Conservation (phyloP, 2,329 filamentous ascomycete species). For the Penicillium sp. region DNA sequence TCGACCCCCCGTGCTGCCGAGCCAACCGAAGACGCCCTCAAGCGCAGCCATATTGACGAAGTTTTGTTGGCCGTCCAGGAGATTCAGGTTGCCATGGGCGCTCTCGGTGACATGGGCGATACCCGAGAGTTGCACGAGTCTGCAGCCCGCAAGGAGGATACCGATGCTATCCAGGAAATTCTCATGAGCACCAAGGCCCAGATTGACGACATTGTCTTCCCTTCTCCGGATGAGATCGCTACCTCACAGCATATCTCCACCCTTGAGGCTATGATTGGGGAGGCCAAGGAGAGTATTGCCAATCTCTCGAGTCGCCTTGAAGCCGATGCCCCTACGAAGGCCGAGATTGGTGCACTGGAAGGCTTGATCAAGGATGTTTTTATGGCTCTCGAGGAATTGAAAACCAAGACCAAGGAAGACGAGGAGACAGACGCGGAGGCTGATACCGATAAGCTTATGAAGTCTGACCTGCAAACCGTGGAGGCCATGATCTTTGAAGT, state of each 20-base stretch:
- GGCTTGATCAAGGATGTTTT: constrained; percentile 78
- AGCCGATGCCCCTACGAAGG: constrained; percentile 70
- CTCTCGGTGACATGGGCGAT: constrained; percentile 56
- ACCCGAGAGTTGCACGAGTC: constrained; percentile 54
- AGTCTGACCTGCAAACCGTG: constrained; percentile 79
- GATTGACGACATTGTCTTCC: constrained; percentile 73
- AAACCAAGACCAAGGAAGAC: constrained; percentile 42
- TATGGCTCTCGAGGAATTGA: constrained; percentile 72
- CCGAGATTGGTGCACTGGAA: constrained; percentile 77
- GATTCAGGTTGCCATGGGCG: constrained; percentile 64
- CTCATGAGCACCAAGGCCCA: constrained; percentile 86
- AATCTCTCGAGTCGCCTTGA: constrained; percentile 70
- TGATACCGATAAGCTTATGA: constrained; percentile 66
- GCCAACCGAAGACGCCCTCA: constrained; percentile 46
- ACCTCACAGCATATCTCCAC: constrained; percentile 63
- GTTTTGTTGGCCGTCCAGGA: constrained; percentile 50
- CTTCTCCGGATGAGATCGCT: constrained; percentile 68
- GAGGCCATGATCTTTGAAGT: constrained; percentile 83
- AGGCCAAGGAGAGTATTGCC: constrained; percentile 74
- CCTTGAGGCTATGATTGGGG: constrained; percentile 69
- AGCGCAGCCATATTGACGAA: constrained; percentile 53
- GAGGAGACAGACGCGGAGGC: constrained; percentile 49
- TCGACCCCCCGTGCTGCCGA: constrained; percentile 49
- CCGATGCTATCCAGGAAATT: constrained; percentile 86
- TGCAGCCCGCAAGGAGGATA: constrained; percentile 75